A percentile compares a stretch with the other conserved stretches of the same genome.
Conservation (phyloP, 163 green algal genomes). For the Chlamydomonas reinhardtii region DNA sequence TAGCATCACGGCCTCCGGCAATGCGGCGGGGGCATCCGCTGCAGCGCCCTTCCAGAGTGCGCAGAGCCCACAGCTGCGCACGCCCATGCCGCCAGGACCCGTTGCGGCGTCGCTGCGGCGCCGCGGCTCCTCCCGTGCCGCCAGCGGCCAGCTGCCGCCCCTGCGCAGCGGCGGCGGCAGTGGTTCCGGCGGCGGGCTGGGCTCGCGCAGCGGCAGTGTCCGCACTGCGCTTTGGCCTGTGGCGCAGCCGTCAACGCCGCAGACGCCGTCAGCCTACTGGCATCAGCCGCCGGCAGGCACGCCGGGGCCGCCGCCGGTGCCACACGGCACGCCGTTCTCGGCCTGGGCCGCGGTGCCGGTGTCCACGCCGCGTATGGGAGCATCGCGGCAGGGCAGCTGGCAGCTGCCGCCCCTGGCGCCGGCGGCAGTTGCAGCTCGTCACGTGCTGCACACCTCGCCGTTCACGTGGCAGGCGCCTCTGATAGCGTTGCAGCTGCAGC, state of each 20-base stretch:
- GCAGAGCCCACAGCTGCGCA: too few species aligned
- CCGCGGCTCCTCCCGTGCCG: background rate
- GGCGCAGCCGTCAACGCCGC: too few species aligned
- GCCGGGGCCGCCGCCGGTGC: background rate
- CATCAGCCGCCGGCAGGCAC: too few species aligned
- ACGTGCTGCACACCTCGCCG: slow-evolving; percentile 20
- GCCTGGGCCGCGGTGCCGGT: background rate
- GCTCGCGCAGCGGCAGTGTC: too few species aligned
- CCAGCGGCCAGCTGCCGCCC: background rate
- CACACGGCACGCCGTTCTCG: background rate
- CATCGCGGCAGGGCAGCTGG: slow-evolving; percentile 23
- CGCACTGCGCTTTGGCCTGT: too few species aligned
- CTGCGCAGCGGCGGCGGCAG: background rate
- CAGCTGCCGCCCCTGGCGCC: slow-evolving; percentile 28
- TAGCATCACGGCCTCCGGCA: too few species aligned
- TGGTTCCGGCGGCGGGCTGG: too few species aligned
- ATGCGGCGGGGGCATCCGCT: too few species aligned
- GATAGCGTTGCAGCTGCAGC: too few species aligned
- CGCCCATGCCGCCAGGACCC: too few species aligned
- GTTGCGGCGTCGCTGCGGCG: background rate
- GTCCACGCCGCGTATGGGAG: background rate
- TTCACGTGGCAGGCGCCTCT: background rate
- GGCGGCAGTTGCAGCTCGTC: background rate
- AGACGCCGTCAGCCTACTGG: too few species aligned
- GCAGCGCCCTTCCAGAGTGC: too few species aligned